Base-by-base conservation (phyloP, 768 basidiomycete genomes). In the Suillus luteus region DNA sequence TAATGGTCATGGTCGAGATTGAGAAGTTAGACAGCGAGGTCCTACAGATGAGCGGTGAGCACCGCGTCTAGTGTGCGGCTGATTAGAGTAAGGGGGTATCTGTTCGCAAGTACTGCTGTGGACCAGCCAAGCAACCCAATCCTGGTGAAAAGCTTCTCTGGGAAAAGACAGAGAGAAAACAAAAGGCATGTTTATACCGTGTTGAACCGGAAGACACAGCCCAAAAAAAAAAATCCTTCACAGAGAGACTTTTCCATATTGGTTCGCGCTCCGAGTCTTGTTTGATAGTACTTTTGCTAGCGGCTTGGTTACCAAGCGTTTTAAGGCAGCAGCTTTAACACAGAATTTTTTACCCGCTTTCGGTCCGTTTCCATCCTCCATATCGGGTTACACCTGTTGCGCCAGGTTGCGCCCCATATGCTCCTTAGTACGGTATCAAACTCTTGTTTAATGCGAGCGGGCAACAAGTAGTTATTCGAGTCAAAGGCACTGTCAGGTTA, bases 341-440 rank as follows among this genome's bases (percentile, higher is more conserved):
- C 15, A 38, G 38, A 40, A 33, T 8, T 24, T 8, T 40, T 67
- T 43, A 85, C 85, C 86, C 14, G 86, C 65, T 86, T 86, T 59
- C 81, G 74, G 59, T 86, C 33, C 70, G 55, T 77, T 78, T 1
- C 82, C 85, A 65, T 88, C 86, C 9, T 77, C 83, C 83, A 85
- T 2, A 84, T 75, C 0, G 83, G 83, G 71, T 67, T 69, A 22
- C 54, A 65, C 68, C 66, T 70, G 31, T 33, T 35, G 67, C 62
- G 60, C 57, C 66, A 1, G 69, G 44, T 46, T 44, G n/a, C 44
- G 44, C 71, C 49, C 27, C 43, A 33, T 49, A 14, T 68, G 64
- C 64, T 31, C 62, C 24, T 40, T 61, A 61, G 71, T 62, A 3
- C 64, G 63, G 75, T 71, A 43, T 78, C 84, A 17, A 87, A 70